These are phyloP conservation scores for Alternaria viburni DNA, from an alignment of 2,329 filamentous ascomycete genomes.

Conservation along the genomic window DNA sequence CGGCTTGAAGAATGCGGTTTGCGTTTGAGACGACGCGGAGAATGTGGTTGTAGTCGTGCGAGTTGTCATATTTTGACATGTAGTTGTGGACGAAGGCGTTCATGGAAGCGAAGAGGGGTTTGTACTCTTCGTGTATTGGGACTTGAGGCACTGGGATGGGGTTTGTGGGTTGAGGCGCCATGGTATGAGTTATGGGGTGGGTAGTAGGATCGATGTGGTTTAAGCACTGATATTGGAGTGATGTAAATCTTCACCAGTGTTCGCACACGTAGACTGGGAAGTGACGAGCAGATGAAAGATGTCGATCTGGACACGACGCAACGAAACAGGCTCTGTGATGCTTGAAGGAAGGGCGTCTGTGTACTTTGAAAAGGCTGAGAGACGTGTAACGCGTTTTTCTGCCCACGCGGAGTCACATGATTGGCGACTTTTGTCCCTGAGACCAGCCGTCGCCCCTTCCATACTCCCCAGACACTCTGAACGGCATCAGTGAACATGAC, in stretches of 20 bases:
- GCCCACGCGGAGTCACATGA: conserved; percentile 38
- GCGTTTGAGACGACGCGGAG: conserved; percentile 78
- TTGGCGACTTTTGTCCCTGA: conserved; percentile 1
- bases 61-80: conserved; percentile 67
- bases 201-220: neutral
- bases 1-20: conserved; percentile 65
- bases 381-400: conserved; percentile 12
- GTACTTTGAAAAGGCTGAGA: neutral
- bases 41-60: conserved; percentile 88
- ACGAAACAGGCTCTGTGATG: neutral
- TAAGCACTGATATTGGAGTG: neutral
- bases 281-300: neutral
- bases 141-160: conserved; percentile 31
- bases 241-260: neutral
- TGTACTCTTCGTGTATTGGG: conserved; percentile 26
- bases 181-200: conserved; percentile 1
- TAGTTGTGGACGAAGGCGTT: conserved; percentile 43
- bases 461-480: neutral
- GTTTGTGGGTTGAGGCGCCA: conserved; percentile 10
- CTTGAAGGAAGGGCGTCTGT: too few relatives aligned
- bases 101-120: conserved; percentile 36
- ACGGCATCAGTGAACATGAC: neutral
- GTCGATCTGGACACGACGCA: too few relatives aligned
- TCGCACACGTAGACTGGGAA: neutral
- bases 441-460: neutral